Percentiles rank a stretch among this genome's conserved stretches.
Evolutionary conservation across 805 yeast genomes (phyloP).

Genomic region (Barnettozyma siamensis): DNA sequence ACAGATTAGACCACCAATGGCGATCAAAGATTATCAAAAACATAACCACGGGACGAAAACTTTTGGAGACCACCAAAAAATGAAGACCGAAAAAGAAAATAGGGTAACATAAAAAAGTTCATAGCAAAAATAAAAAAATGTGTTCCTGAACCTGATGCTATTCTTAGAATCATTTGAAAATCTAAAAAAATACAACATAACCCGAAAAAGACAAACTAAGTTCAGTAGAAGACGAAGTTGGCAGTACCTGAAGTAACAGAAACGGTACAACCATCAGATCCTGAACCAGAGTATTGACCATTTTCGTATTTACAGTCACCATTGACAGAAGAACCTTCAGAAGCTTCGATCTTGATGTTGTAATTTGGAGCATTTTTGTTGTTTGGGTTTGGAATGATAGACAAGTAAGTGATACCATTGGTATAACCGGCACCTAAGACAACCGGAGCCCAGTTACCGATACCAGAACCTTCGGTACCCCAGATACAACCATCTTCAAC

Average conservation of each 20-base stretch:
- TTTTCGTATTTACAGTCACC: constrained; percentile 80
- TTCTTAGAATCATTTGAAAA: no score
- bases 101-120: no score
- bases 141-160: no score
- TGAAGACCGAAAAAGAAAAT: no score
- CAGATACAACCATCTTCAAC: constrained; percentile 90
- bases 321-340: constrained; percentile 50
- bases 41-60: no score
- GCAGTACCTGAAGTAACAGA: constrained; percentile 83
- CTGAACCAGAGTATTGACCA: constrained; percentile 66
- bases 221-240: constrained; percentile 64
- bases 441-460: constrained; percentile 98
- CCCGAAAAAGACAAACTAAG: not conserved
- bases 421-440: constrained; percentile 90
- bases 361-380: constrained; percentile 61
- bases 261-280: constrained; percentile 88
- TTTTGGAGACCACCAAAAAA: no score
- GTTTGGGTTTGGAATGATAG: constrained; percentile 95
- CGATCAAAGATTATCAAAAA: no score
- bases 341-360: constrained; percentile 74
- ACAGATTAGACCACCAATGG: no score
- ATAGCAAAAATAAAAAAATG: no score
- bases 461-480: constrained; percentile 73
- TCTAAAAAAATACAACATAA: no score
- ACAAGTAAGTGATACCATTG: constrained; percentile 62